Base-by-base conservation (phyloP, 2,329 filamentous ascomycete genomes). In the Microdochium nivale region DNA sequence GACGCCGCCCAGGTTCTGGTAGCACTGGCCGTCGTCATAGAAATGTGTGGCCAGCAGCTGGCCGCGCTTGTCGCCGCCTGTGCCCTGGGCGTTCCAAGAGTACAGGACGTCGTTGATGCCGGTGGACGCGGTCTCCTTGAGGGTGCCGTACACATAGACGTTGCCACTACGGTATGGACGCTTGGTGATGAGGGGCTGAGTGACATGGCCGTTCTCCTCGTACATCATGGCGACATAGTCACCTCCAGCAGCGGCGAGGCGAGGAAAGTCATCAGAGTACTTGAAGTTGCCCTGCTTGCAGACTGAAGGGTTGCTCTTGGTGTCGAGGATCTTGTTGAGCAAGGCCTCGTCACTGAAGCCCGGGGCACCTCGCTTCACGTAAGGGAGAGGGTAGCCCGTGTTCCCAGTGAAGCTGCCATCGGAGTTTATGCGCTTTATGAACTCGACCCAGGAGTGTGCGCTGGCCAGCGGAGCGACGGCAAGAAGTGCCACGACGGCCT, bases 11-110 rank as follows among this genome's bases (percentile, higher is more conserved):
- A 90, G 91, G 61, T 81, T 69, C 71, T 97, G 87, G 66, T 90
- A 90, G 74, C 94, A 99, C 62, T 89, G 86, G 25, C 87, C 87
- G 61, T 99, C 94, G 61, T 97, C 94, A 66, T 84, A 99, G 72
- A 87, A 83, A 59, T 89, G 84, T 1, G 81, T 86, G 0, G 86
- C 82, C 35, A 97, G 73, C 13, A 97, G 82, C 43, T 76, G 74
- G 30, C 94, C 94, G 40, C 86, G 82, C 48, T 80, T 76, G 65
- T 96, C 84, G 23, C 91, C 92, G 21, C 91, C 90, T 5, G 79
- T 86, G 54, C 91, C 91, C 52, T 89, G 83, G 19, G 76, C 66
- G 47, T 83, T 96, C 94, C 94, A 97, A 32, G 74, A 66, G 49
- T 85, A 74, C 57, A 95, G 83, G 32, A 96, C 85, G 33, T 65